Evolutionary conservation across 441 rosid genomes (phyloP).

Genomic region (Brassica hybrid): DNA sequence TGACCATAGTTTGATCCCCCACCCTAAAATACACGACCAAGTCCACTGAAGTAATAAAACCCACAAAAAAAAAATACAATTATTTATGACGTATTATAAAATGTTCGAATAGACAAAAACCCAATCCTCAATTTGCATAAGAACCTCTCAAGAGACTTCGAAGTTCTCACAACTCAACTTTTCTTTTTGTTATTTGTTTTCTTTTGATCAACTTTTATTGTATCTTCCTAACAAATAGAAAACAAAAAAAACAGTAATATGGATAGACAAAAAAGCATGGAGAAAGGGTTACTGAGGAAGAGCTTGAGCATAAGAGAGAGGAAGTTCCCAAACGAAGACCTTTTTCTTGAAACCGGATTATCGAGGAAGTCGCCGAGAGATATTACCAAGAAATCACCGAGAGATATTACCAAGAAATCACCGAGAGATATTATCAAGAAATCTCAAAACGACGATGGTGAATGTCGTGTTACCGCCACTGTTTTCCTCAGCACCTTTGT

Average conservation of each 20-base stretch:
- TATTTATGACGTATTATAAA: neutral
- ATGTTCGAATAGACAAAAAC: slow-evolving; percentile 5
- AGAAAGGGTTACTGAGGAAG: slow-evolving; percentile 40
- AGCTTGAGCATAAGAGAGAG: slow-evolving; percentile 38
- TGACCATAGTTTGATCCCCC: slow-evolving; percentile 11
- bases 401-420: neutral
- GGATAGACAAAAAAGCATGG: slow-evolving; percentile 44
- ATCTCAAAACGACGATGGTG: slow-evolving; percentile 21
- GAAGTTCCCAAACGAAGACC: slow-evolving; percentile 36
- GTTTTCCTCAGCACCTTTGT: slow-evolving; percentile 48
- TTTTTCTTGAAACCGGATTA: slow-evolving; percentile 37
- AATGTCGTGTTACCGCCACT: slow-evolving; percentile 43
- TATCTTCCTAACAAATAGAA: neutral
- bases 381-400: neutral
- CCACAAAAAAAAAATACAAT: neutral
- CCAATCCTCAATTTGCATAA: slow-evolving; percentile 18
- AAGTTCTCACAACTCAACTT: slow-evolving; percentile 3
- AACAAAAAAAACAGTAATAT: neutral
- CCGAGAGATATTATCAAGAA: slow-evolving; percentile 22
- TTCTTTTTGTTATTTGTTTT: neutral
- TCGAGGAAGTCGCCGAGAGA: slow-evolving; percentile 22
- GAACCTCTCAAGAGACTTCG: slow-evolving; percentile 22
- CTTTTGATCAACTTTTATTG: neutral
- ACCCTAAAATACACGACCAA: slow-evolving; percentile 12
- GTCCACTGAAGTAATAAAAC: slow-evolving; percentile 18